Evolutionary conservation across 2,329 filamentous ascomycete genomes (phyloP), one percentile per base, ranked within the genome.

Genomic region (Xylariaceae sp.): DNA sequence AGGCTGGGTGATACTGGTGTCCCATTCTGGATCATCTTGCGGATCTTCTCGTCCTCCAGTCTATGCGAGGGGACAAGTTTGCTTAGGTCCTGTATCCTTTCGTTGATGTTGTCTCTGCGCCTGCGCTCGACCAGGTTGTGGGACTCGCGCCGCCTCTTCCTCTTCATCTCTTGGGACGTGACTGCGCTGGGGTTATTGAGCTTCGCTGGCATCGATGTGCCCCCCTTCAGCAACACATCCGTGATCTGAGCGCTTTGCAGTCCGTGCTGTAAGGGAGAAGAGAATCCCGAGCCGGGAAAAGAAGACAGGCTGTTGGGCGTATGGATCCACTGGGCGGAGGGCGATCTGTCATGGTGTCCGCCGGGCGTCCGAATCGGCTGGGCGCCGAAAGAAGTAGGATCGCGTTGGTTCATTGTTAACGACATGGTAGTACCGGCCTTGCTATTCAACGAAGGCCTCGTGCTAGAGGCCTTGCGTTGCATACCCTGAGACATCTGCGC

Each of bases 41-140:
- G 83, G 33, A 97, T 85, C 67, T 95, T 96, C 65, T 98, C 92
- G 58, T 97, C 92, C 56, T 98, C 92, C 2, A 98, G 73, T 44
- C 92, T 82, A 63, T 98, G 92, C 44, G 83, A 75, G 16, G 92
- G 92, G 2, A 98, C 90, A 13, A 98, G 76, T 54, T 88, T 87
- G 57, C 90, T 95, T 6, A 98, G 75, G 58, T 98, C 92, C 57
- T 97, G 90, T 47, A 98, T 98, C 30, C 92, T 81, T 65, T 98
- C 92, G 53, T 98, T 98, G 71, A 98, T 98, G 60, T 97, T 97
- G 67, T 97, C 92, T 46, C 92, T 81, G 46, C 92, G 83, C 36
- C 92, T 83, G 40, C 92, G 87, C 68, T 98, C 92, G 9, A 98
- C 92, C 27, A 94, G 73, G 59, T 98, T 97, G 68, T 98, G 92